Evolutionary conservation across 2,329 filamentous ascomycete genomes (phyloP), one percentile per base, ranked within the genome.

Genomic region (Rhytidhysteron rufulum): DNA sequence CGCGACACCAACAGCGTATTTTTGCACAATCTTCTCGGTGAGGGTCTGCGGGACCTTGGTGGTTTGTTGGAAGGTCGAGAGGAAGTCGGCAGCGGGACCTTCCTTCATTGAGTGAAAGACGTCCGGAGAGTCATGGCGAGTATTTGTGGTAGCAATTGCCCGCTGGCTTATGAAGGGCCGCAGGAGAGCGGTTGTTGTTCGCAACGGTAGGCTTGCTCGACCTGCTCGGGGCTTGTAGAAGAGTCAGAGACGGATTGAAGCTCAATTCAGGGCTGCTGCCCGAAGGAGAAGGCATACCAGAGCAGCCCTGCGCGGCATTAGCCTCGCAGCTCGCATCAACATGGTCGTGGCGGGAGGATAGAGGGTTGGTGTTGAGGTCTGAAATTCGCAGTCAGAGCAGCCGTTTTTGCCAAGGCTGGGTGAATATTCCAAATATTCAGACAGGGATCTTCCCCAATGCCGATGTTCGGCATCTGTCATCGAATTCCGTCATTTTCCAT

Each of bases 11-110:
- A 89, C 75, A 1, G 88, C 78, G 65, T 95, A 84, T 13, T 76
- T 70, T 63, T 96, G 90, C 0, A 95, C 83, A 43, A 96, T 95
- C 73, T 95, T 95, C 65, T 96, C 90, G 3, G 87, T 93, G 37
- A 95, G 68, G 3, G 87, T 96, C 67, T 95, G 89, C 0, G 86
- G 78, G 2, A 67, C 65, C 15, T 56, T 53, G 18, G 65, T 60
- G 20, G 70, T 53, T 27, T 57, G 61, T 15, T 65, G 78, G 24
- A 87, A 83, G 30, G 85, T 81, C 49, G 94, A 80, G 47, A 95
- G 78, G 44, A 88, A 82, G 53, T 86, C 80, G 13, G 88, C 70
- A 4, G 67, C 56, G 2, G 76, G 65, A 47, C 77, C 77, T 43
- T 84, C 75, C 41, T 79, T 71, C 59, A 85, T 78, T 2, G 82